Evolutionary conservation across 2,329 filamentous ascomycete genomes (phyloP), one percentile per base, ranked within the genome.

Genomic region (Corniculantispora saksenae): DNA sequence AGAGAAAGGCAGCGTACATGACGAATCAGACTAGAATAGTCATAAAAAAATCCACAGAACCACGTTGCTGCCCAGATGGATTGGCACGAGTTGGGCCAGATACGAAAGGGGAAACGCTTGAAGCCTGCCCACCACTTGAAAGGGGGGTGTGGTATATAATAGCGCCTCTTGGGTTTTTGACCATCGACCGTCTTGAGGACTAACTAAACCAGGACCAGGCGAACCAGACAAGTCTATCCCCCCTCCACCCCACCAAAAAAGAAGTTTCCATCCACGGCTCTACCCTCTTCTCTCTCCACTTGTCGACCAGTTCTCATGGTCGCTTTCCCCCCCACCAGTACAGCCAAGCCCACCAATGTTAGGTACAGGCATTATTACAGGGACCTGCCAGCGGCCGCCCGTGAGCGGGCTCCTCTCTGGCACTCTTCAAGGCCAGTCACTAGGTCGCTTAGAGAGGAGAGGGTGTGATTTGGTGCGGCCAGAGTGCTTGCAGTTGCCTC

Each of bases 251-350:
- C 51, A 63, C 51, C 40, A 13, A 45, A 59, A n/a, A 64, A 64
- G 62, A 59, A 64, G 62, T 51, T 64, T 64, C 62, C 35, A 59
- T 59, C 21, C 55, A 32, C 55, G 47, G 55, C 55, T 59, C 43
- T 56, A 47, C 51, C 51, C 51, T 63, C 51, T 47, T 47, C n/a
- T 17, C 60, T 35, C 47, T 35, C 50, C 35, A 62, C 60, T 25
- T 13, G 15, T 50, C 43, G 32, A 61, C 32, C 29, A 4, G 25
- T 27, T n/a, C 17, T n/a, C 47, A 12, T 51, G 21, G 25, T 35
- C 15, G 12, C 50, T 9, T n/a, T n/a, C n/a, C n/a, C n/a, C n/a
- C 32, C 53, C 53, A 56, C 53, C 53, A 27, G 15, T 10, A 48
- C 4, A 25, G 19, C 45, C 45, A 48, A 21, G 45, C 45, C 45